phyloP scores from a whole-genome alignment of 495 filamentous ascomycete genomes.

The Aspergillus carlsbadensis region DNA sequence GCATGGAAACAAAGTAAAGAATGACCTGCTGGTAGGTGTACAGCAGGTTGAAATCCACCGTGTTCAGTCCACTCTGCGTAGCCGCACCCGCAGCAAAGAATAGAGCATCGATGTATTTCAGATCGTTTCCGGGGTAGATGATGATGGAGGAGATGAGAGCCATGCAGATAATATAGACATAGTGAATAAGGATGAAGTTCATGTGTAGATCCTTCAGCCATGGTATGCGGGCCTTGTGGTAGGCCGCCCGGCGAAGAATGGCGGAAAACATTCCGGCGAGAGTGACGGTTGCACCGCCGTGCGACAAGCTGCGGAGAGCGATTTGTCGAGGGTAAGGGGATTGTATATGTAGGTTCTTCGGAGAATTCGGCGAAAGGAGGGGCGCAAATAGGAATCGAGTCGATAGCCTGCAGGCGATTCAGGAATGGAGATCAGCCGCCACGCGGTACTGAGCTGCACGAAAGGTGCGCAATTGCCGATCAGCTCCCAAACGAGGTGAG shows the following conservation, averaged over 20 bases:
- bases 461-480: slow-evolving; percentile 6
- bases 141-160: slow-evolving; percentile 72
- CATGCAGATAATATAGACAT: slow-evolving; percentile 74
- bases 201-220: slow-evolving; percentile 55
- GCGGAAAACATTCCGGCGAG: slow-evolving; percentile 33
- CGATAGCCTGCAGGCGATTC: neutral
- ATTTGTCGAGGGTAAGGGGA: neutral
- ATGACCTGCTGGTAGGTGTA: slow-evolving; percentile 75
- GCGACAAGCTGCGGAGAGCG: neutral
- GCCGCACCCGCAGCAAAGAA: slow-evolving; percentile 77
- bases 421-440: slow-evolving; percentile 15
- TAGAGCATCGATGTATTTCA: slow-evolving; percentile 85
- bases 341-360: slow-evolving; percentile 12
- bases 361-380: slow-evolving; percentile 1
- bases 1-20: slow-evolving; percentile 67
- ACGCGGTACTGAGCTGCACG: slow-evolving; percentile 4
- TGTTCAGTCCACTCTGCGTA: slow-evolving; percentile 92
- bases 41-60: slow-evolving; percentile 73
- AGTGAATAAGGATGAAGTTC: slow-evolving; percentile 86
- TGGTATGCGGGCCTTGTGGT: slow-evolving; percentile 27
- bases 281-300: slow-evolving; percentile 14
- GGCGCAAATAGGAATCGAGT: neutral
- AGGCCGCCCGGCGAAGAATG: slow-evolving; percentile 20
- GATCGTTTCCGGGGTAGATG: slow-evolving; percentile 58
- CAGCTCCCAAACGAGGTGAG: neutral